These are phyloP conservation scores for Tulasnella sp. DNA, from an alignment of 768 basidiomycete genomes.

Conservation along the genomic window DNA sequence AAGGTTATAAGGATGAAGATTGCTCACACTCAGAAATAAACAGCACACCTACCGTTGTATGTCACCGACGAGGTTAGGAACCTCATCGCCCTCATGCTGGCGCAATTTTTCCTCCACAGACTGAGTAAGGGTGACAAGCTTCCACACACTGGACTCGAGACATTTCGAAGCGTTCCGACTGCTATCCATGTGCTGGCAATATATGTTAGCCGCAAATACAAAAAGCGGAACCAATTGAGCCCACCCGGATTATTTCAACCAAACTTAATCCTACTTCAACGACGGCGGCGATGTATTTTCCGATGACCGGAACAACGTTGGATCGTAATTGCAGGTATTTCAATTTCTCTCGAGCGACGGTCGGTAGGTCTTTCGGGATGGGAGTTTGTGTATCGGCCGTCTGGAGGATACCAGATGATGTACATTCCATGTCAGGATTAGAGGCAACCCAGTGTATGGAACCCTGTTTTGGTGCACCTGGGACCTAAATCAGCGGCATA, in stretches of 20 bases:
- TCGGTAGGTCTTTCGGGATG: background rate
- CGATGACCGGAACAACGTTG: background rate
- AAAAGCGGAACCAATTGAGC: background rate
- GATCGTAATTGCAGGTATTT: background rate
- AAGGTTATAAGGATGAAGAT: no score
- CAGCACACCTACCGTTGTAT: background rate
- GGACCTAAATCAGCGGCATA: background rate
- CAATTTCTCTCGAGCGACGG: background rate
- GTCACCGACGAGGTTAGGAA: background rate
- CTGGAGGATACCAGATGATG: background rate
- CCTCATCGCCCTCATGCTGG: accelerated
- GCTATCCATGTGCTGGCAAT: background rate
- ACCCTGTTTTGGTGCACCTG: background rate
- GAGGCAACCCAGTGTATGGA: background rate
- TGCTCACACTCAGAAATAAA: no score
- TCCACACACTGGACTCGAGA: background rate
- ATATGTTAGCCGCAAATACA: background rate
- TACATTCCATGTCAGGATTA: background rate
- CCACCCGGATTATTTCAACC: background rate
- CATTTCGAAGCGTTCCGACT: no score
- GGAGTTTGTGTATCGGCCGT: background rate
- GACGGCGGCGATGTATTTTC: background rate
- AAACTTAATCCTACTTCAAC: background rate
- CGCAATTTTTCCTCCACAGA: background rate
- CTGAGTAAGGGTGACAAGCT: background rate